These are phyloP conservation scores for Cladosporium oxysporum DNA, from an alignment of 2,329 filamentous ascomycete genomes.

Conservation along the genomic window DNA sequence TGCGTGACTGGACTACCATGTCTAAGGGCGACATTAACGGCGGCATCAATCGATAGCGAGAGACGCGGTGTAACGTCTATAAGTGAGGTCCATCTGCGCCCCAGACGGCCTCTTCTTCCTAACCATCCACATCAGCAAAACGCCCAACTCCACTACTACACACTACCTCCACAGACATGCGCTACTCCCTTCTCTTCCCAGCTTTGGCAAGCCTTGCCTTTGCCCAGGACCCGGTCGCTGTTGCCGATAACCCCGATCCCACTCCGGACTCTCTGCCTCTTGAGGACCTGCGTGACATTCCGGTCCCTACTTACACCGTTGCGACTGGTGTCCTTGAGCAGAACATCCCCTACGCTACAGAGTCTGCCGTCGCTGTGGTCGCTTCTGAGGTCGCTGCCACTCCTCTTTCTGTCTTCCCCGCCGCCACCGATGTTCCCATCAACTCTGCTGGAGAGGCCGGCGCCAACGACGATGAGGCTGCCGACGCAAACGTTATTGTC, in stretches of 20 bases:
- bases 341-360: slow-evolving; percentile 8
- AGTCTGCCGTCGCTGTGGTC: slow-evolving; percentile 1
- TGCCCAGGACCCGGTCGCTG: slow-evolving; percentile 9
- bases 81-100: not conserved
- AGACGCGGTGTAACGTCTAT: not conserved
- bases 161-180: not conserved
- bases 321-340: slow-evolving; percentile 1
- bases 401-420: slow-evolving; percentile 11
- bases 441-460: slow-evolving; percentile 5
- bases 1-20: not conserved
- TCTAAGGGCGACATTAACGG: not conserved
- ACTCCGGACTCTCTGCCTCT: slow-evolving; percentile 23
- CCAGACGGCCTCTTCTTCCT: slow-evolving; percentile 1
- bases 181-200: not conserved
- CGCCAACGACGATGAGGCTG: not conserved
- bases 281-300: slow-evolving; percentile 20
- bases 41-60: not conserved
- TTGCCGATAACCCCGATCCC: slow-evolving; percentile 10
- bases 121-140: not conserved
- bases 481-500: slow-evolving; percentile 1
- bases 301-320: slow-evolving; percentile 22
- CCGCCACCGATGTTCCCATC: slow-evolving; percentile 15
- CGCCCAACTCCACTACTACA: not conserved
- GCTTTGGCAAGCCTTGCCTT: slow-evolving; percentile 20
- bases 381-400: not conserved